Evolutionary conservation across 192 early-diverging fungal species (phyloP).

Genomic region (Backusella westeae): DNA sequence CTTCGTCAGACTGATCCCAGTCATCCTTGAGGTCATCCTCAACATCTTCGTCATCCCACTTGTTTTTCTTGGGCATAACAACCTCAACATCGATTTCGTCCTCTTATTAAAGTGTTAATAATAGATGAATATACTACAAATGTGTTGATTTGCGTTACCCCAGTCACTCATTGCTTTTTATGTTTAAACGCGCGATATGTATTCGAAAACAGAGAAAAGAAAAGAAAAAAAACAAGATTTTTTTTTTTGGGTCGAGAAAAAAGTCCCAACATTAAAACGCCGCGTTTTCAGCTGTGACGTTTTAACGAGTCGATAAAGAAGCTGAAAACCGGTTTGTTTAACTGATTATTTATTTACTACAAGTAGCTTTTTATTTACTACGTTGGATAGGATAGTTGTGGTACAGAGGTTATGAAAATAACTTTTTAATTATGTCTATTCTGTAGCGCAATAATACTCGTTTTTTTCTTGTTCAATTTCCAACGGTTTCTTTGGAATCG

Average conservation of each 20-base stretch:
- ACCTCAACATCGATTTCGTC: slow-evolving; percentile 30
- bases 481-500: neutral
- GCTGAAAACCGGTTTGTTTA: too few species aligned
- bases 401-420: too few species aligned
- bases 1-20: slow-evolving; percentile 62
- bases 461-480: neutral
- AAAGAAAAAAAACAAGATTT: neutral
- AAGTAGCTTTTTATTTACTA: too few species aligned
- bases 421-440: too few species aligned
- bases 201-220: neutral
- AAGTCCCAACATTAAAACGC: neutral
- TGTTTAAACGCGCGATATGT: neutral
- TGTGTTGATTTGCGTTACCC: neutral
- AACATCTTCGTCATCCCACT: slow-evolving; percentile 68
- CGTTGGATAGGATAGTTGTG: too few species aligned
- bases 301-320: neutral
- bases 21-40: slow-evolving; percentile 60
- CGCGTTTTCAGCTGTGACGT: neutral
- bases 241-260: neutral
- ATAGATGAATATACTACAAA: too few species aligned
- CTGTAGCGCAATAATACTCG: too few species aligned
- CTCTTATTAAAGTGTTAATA: slow-evolving; percentile 7
- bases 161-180: neutral
- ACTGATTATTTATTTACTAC: too few species aligned
- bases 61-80: slow-evolving; percentile 39